Evolutionary conservation across 2,329 filamentous ascomycete genomes (phyloP).

Genomic region (Pseudocercospora pini-densiflorae): DNA sequence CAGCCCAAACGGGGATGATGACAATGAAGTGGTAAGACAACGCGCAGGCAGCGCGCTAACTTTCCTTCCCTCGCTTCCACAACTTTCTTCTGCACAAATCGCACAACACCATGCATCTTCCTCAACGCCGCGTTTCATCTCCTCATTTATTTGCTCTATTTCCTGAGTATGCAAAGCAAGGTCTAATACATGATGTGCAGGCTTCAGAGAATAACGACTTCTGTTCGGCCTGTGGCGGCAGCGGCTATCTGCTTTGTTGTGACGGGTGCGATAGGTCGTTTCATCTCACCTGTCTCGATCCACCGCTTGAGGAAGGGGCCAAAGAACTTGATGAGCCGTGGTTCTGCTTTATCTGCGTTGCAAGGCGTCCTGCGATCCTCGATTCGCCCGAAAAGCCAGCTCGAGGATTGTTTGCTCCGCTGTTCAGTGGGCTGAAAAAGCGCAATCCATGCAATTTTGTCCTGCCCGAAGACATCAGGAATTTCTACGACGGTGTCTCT

Average conservation of each 20-base stretch:
- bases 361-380: conserved; percentile 39
- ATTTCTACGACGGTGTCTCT: conserved; percentile 76
- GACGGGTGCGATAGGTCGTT: conserved; percentile 90
- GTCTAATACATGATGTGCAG: conserved; percentile 48
- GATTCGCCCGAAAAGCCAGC: conserved; percentile 41
- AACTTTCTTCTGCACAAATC: conserved; percentile 31
- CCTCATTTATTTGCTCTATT: conserved; percentile 28
- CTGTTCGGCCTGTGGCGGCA: conserved; percentile 83
- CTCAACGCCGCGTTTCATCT: conserved; percentile 32
- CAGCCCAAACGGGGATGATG: conserved; percentile 65
- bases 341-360: conserved; percentile 78
- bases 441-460: conserved; percentile 46
- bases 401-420: conserved; percentile 64
- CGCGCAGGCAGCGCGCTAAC: conserved; percentile 37
- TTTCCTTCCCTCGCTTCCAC: conserved; percentile 45
- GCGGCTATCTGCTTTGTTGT: conserved; percentile 87
- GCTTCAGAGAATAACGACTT: conserved; percentile 77
- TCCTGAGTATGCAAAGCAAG: conserved; percentile 22
- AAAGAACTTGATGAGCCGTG: conserved; percentile 67
- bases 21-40: conserved; percentile 59
- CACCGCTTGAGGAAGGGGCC: conserved; percentile 64
- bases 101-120: conserved; percentile 37
- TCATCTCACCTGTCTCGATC: conserved; percentile 87
- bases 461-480: conserved; percentile 72
- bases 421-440: conserved; percentile 59